Evolutionary conservation across 768 basidiomycete genomes (phyloP), one percentile per base, ranked within the genome.

Genomic region (Mycena latifolia): DNA sequence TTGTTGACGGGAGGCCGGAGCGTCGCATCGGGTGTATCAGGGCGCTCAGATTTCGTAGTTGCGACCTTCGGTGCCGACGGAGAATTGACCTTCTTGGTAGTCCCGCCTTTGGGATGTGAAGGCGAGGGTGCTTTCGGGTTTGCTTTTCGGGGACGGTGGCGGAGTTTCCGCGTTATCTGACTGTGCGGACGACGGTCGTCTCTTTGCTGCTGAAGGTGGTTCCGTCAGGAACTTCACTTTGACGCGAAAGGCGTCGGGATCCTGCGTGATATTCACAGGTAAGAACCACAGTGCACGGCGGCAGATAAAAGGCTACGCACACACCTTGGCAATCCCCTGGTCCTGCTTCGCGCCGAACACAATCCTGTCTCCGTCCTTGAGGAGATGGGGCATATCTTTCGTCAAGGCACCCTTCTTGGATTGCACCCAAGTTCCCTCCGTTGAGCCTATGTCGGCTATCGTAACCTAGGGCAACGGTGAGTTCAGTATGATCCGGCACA

Each of bases 341-440:
- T 65, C 65, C 15, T 61, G 48, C 25, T 54, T 66, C 20, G 59
- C 67, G 29, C 67, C 65, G 45, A 71, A 71, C 0, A 66, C 62
- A 48, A 71, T 48, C 20, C 22, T 51, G 52, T 63, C 68, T 10
- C 71, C 67, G 48, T 71, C 61, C 24, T 69, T 64, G 41, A 71
- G 53, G 11, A 24, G 20, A 54, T 65, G 61, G 5, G 64, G 51
- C 31, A 15, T 27, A 24, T 59, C 53, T 41, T 63, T 55, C 18
- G 25, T 25, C 18, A 71, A 55, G 12, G 45, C n/a, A 14, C 67
- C 67, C 54, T n/a, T 47, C 48, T 69, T 63, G 15, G 67, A 69
- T 11, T 68, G 35, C 20, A 69, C 54, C 67, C 67, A 71, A n/a
- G 51, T 66, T 6, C 65, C 62, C 27, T 54, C 14, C 11, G 28